Evolutionary conservation across 2,329 filamentous ascomycete genomes (phyloP).

Genomic region (Penicillium capsulatum): DNA sequence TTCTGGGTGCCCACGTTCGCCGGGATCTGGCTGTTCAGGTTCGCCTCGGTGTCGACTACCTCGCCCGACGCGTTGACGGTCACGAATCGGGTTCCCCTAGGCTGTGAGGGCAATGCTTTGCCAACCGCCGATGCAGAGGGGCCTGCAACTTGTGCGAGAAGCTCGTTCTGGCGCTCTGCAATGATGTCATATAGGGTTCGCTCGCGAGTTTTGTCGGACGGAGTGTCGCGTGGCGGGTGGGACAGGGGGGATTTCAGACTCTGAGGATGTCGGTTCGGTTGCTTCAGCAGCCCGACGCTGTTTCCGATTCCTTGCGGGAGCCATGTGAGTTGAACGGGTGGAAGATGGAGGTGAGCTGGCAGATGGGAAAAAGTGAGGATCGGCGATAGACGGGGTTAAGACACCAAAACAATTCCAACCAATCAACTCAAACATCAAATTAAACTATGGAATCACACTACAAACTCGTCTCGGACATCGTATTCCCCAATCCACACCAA

Average conservation of each 20-base stretch:
- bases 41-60: conserved; percentile 16
- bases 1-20: conserved; percentile 5
- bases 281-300: conserved; percentile 37
- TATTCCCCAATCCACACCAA: no score
- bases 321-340: conserved; percentile 21
- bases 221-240: conserved; percentile 24
- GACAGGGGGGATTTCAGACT: conserved; percentile 18
- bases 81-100: conserved; percentile 31
- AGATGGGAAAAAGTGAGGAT: conserved; percentile 7
- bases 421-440: neutral
- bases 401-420: neutral
- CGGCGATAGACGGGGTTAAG: conserved; percentile 13
- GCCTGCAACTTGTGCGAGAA: conserved; percentile 17
- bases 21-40: conserved; percentile 13
- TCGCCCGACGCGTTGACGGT: conserved; percentile 29
- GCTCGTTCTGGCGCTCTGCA: conserved; percentile 39
- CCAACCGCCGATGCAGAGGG: neutral
- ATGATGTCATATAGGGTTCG: conserved; percentile 46
- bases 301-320: conserved; percentile 37
- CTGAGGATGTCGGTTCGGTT: conserved; percentile 10
- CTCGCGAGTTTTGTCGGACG: conserved; percentile 23
- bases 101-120: conserved; percentile 2
- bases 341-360: conserved; percentile 3
- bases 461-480: no score
- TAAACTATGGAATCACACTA: neutral